phyloP scores from a whole-genome alignment of 305 asterid species.

The Fraxinus nigra region DNA sequence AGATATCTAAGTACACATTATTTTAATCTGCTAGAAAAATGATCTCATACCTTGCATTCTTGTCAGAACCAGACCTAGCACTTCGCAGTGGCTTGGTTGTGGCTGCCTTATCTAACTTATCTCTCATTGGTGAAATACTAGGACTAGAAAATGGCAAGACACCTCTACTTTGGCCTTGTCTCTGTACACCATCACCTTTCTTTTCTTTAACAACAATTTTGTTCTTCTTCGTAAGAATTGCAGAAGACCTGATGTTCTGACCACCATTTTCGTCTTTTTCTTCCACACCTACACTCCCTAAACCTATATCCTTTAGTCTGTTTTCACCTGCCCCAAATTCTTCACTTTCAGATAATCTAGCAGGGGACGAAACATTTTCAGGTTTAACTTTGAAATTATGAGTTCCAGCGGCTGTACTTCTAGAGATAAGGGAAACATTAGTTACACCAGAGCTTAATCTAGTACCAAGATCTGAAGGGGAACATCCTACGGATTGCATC shows the following conservation, averaged over 20 bases:
- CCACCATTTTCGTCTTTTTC: constrained; percentile 52
- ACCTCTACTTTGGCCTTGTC: constrained; percentile 91
- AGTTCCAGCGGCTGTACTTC: constrained; percentile 46
- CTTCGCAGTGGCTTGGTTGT: constrained; percentile 68
- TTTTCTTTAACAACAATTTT: constrained; percentile 68
- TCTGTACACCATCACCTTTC: constrained; percentile 71
- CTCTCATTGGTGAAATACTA: constrained; percentile 74
- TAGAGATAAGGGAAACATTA: constrained; percentile 53
- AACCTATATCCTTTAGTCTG: constrained; percentile 59
- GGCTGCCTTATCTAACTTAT: constrained; percentile 61
- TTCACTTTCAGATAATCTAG: constrained; percentile 82
- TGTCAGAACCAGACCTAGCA: constrained; percentile 65
- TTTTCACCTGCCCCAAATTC: constrained; percentile 83
- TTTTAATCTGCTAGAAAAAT: constrained; percentile 23
- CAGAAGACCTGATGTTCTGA: constrained; percentile 52
- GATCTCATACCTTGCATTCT: constrained; percentile 73
- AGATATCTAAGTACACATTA: neutral
- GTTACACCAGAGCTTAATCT: constrained; percentile 54
- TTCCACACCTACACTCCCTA: constrained; percentile 53
- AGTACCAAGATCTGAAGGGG: constrained; percentile 81
- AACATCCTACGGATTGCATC: constrained; percentile 72
- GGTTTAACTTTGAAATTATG: constrained; percentile 52
- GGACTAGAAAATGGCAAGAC: constrained; percentile 70
- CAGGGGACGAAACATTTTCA: constrained; percentile 73
- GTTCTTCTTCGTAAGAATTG: constrained; percentile 55